Conservation (phyloP, 176 grass and related monocot species). For the Melocanna baccifera region DNA sequence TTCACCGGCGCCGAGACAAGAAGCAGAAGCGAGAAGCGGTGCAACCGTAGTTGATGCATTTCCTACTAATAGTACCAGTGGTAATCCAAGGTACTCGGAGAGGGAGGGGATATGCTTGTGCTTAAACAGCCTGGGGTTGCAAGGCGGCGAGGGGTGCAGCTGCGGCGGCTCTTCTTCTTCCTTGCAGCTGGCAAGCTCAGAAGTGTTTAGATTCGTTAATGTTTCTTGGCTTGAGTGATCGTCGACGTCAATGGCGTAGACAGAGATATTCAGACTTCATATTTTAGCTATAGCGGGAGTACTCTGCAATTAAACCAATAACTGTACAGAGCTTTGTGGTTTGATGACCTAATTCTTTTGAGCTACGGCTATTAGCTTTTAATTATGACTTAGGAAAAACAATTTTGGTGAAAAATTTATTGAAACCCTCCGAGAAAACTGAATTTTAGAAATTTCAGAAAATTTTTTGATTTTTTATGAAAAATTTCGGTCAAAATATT, state of each 20-base stretch:
- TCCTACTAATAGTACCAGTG: neutral
- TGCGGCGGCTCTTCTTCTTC: constrained; percentile 24
- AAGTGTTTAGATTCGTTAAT: constrained; percentile 23
- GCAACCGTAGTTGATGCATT: neutral
- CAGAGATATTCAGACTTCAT: neutral
- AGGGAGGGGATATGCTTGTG: constrained; percentile 42
- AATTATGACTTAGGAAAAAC: too few species aligned
- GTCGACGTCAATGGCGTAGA: constrained; percentile 21
- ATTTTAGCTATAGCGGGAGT: neutral
- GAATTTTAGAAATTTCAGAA: too few species aligned
- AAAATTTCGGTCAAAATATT: too few species aligned
- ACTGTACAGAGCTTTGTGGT: neutral
- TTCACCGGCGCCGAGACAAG: neutral
- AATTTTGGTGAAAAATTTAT: too few species aligned
- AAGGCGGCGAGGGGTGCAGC: constrained; percentile 35
- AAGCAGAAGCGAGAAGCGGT: neutral
- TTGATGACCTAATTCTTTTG: neutral
- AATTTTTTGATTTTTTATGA: too few species aligned
- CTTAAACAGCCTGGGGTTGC: constrained; percentile 41
- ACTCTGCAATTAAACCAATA: neutral
- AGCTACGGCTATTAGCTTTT: too few species aligned
- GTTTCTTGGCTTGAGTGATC: constrained; percentile 24
- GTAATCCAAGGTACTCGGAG: constrained; percentile 16
- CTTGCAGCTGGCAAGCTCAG: constrained; percentile 1
- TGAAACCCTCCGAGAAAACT: too few species aligned